Evolutionary conservation across 2,329 filamentous ascomycete genomes (phyloP), one percentile per base, ranked within the genome.

Genomic region (Ascochyta lentis): DNA sequence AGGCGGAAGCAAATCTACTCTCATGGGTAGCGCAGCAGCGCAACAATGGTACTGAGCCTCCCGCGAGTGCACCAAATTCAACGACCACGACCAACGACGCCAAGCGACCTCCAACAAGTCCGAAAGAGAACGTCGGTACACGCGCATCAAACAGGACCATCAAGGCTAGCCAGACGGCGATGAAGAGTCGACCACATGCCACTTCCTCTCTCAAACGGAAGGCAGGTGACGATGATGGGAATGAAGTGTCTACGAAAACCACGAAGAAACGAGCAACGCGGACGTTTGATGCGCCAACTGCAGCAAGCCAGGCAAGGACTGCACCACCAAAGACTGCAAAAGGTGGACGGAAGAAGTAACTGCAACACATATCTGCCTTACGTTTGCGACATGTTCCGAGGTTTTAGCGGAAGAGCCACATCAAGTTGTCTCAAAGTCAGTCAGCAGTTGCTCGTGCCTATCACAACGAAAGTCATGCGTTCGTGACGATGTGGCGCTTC

Each of bases 201-300:
- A 41, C 49, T 24, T 29, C 57, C 13, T 68, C 71, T 35, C 66
- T 66, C 19, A 77, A 77, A 62, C 67, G 76, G 27, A 77, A 73
- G 52, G 63, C 66, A 16, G 60, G 58, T 9, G 63, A 70, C 1
- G 50, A 60, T 15, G 42, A 45, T 7, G 56, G 59, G 8, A 43
- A 9, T 5, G 67, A 65, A 13, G 43, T 50, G 8, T 47, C 58
- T 23, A 46, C 56, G 9, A 65, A 60, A 15, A 51, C 59, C 5
- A 44, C 63, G 3, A 72, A 73, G 55, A 75, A 72, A 63, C 65
- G 71, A 29, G 59, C 60, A 1, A 68, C 69, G 13, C 61, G 62
- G 37, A 70, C 68, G 12, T 77, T 69, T 44, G 71, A 73, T 16
- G 71, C 74, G 15, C 70, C 75, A 7, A 77, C 75, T 10, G 70